Conservation (phyloP, 1,139 yeast genomes). For the Cylindricascospora bacillispora region DNA sequence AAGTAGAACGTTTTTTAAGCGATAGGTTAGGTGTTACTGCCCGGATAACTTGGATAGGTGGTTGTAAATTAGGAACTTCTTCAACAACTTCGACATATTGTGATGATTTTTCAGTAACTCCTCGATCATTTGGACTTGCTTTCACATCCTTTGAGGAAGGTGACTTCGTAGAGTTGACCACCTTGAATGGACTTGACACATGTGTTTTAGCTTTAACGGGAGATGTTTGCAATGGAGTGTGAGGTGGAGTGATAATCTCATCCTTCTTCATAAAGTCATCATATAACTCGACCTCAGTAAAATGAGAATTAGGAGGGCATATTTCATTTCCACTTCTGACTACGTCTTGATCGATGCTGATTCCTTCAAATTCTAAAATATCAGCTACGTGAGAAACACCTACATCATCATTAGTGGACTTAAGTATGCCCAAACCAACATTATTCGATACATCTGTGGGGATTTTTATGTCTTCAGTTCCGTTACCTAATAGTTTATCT, state of each 20-base stretch:
- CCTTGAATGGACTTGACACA: conserved; percentile 18
- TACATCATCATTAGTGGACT: background rate
- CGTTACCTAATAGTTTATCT: background rate
- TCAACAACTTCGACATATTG: too few species aligned
- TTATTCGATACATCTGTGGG: background rate
- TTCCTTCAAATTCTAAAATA: conserved; percentile 3
- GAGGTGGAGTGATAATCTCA: background rate
- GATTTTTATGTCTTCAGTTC: background rate
- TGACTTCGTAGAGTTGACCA: conserved; percentile 5
- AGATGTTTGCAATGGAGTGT: too few species aligned
- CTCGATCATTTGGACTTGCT: too few species aligned
- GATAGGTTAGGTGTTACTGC: too few species aligned
- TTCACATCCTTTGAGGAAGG: background rate
- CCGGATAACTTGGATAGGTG: too few species aligned
- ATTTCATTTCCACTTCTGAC: conserved; percentile 7
- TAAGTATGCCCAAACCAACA: background rate
- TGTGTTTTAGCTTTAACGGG: conserved; percentile 9
- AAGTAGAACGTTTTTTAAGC: too few species aligned
- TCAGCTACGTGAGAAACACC: background rate
- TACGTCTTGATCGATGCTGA: conserved; percentile 5
- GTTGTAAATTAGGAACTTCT: too few species aligned
- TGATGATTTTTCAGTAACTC: too few species aligned
- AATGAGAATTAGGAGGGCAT: conserved; percentile 1
- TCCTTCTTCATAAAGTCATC: conserved; percentile 1
- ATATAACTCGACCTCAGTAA: background rate